Conservation (phyloP, 441 rosid genomes). For the Gossypium trilobum region DNA sequence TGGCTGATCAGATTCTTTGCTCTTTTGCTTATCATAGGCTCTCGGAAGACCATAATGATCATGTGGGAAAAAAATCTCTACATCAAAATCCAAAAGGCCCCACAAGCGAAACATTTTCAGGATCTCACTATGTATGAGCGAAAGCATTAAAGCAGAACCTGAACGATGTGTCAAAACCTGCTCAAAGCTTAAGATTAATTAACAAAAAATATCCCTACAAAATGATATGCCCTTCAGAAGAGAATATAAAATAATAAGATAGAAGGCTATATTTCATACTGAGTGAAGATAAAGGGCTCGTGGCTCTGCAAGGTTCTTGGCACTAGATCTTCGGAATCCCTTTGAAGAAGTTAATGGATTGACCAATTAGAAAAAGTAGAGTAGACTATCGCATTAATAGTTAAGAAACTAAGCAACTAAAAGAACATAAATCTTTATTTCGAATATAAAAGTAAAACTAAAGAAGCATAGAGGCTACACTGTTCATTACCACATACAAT, state of each 20-base stretch:
- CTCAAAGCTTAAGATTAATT: slow-evolving; percentile 18
- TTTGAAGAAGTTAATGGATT: slow-evolving; percentile 12
- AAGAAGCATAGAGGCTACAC: background rate
- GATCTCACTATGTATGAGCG: slow-evolving; percentile 47
- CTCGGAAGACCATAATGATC: slow-evolving; percentile 45
- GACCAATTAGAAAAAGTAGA: background rate
- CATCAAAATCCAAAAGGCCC: slow-evolving; percentile 51
- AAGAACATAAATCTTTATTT: background rate
- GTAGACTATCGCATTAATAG: background rate
- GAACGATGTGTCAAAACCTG: slow-evolving; percentile 60
- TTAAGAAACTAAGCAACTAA: background rate
- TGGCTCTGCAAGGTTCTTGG: slow-evolving; percentile 31
- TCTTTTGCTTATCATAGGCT: slow-evolving; percentile 51
- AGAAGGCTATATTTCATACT: slow-evolving; percentile 25
- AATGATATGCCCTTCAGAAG: background rate
- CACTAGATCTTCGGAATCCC: slow-evolving; percentile 45
- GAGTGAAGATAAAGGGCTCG: slow-evolving; percentile 52
- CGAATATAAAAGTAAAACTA: background rate
- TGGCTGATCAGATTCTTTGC: slow-evolving; percentile 46
- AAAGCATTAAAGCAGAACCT: slow-evolving; percentile 53
- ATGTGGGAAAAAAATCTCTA: slow-evolving; percentile 49
- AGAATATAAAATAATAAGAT: background rate
- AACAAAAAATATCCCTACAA: background rate
- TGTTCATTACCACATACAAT: background rate
- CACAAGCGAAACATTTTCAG: slow-evolving; percentile 52